Conservation (phyloP, 345 rosid genomes). For the Toxicodendron radicans region DNA sequence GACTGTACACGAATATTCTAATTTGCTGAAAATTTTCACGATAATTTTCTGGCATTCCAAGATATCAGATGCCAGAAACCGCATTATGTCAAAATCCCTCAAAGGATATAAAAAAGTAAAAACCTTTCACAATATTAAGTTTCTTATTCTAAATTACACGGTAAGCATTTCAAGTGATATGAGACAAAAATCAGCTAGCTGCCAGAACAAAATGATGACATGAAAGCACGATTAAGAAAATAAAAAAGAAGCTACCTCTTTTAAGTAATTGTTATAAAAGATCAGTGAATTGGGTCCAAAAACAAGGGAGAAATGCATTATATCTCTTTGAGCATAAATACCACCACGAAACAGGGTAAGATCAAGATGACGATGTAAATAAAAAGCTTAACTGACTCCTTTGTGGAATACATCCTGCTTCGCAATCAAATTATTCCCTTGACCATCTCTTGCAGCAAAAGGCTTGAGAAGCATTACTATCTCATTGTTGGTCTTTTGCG, state of each 20-base stretch:
- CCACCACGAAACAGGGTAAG: too few species aligned
- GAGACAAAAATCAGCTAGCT: not conserved
- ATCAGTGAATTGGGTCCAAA: not conserved
- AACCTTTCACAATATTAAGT: too few species aligned
- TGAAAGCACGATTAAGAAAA: not conserved
- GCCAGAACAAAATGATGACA: not conserved
- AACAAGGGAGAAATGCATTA: slow-evolving; percentile 8
- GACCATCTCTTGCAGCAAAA: slow-evolving; percentile 1
- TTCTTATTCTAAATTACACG: too few species aligned
- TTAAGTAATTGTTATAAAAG: not conserved
- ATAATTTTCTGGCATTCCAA: too few species aligned
- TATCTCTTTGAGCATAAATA: too few species aligned
- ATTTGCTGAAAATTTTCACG: not conserved
- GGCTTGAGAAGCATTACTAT: slow-evolving; percentile 15
- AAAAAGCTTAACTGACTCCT: slow-evolving; percentile 1
- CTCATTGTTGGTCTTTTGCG: slow-evolving; percentile 20
- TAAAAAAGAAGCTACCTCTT: slow-evolving; percentile 5
- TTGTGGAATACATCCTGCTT: not conserved
- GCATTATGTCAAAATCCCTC: not conserved
- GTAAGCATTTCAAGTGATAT: too few species aligned
- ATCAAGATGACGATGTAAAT: not conserved
- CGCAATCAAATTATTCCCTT: not conserved
- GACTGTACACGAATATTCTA: not conserved
- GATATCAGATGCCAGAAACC: too few species aligned
- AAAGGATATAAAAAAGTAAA: too few species aligned